Base-by-base conservation (phyloP, 345 rosid genomes). In the Trapa incisa region DNA sequence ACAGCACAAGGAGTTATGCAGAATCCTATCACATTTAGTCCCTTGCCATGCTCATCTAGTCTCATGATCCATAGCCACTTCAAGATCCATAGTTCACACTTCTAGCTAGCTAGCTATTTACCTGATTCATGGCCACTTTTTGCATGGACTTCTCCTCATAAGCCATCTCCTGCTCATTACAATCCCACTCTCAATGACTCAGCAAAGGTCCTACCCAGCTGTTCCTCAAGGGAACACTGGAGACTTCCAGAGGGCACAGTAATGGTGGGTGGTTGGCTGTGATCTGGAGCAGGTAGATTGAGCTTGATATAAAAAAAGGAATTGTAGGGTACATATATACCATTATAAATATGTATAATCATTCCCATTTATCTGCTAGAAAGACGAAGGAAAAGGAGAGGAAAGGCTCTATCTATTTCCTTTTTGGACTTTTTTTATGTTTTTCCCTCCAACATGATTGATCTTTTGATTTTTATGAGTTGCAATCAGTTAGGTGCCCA, bases 351-450 rank as follows among this genome's bases (percentile, higher is more conserved):
- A 32, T 41, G 6, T 8, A 57, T 29, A 37, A 57, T 57, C 37
- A 29, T 57, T 57, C 29, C 62, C 8, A 29, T 13, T 33, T n/a
- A 57, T 54, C 15, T 3, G 15, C 36, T 15, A 29, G 35, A 57
- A 32, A 58, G 63, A 4, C 32, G 63, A 58, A 11, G 63, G 16
- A 58, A 58, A 58, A 22, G 61, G 61, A 57, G n/a, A 57, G 37
- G 32, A 32, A 33, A 35, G 37, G 63, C 63, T 12, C 37, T 32
- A 33, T 12, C 37, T 32, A 33, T 58, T 58, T 58, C 63, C 38
- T 32, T 58, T 57, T 57, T 58, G 63, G 63, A 58, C 63, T 58
- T 15, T 33, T 32, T 58, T 58, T 3, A 57, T 58, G 63, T 58
- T 58, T 38, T 58, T 13, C 37, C 37, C 43, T 16, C 63, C 15